Conservation (phyloP, 2,329 filamentous ascomycete genomes). For the Cadophora sp. region DNA sequence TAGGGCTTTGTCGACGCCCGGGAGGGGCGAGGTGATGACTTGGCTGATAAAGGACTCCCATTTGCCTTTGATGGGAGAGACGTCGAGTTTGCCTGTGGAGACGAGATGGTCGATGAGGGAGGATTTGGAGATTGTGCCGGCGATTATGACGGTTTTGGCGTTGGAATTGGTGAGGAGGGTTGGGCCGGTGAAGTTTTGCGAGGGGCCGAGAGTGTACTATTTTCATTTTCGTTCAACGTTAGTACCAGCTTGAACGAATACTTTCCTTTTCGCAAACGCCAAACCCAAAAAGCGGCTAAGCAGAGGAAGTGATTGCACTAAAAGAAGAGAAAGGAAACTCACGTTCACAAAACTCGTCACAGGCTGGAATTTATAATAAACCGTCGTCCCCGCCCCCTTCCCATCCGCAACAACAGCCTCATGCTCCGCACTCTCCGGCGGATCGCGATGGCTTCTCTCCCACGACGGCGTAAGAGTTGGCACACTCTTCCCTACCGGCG, state of each 20-base stretch:
- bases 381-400: constrained; percentile 30
- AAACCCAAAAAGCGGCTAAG: too few relatives aligned
- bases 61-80: constrained; percentile 61
- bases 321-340: too few relatives aligned
- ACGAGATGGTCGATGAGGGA: constrained; percentile 65
- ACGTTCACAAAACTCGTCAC: constrained; percentile 40
- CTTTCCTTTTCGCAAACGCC: too few relatives aligned
- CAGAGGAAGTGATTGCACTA: too few relatives aligned
- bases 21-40: constrained; percentile 62
- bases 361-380: constrained; percentile 40
- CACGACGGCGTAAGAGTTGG: neutral
- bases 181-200: constrained; percentile 53
- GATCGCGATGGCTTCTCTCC: neutral
- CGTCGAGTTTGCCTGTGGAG: constrained; percentile 61
- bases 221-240: too few relatives aligned
- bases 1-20: constrained; percentile 62
- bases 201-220: constrained; percentile 52
- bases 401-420: constrained; percentile 24
- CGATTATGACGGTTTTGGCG: constrained; percentile 66
- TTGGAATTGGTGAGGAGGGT: constrained; percentile 42
- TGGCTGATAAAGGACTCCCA: constrained; percentile 74
- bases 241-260: too few relatives aligned
- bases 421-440: constrained; percentile 27
- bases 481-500: neutral
- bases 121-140: constrained; percentile 71